Percentiles rank a stretch among this genome's conserved stretches.
phyloP scores from a whole-genome alignment of 345 rosid species.

The Bruguiera sexangula region DNA sequence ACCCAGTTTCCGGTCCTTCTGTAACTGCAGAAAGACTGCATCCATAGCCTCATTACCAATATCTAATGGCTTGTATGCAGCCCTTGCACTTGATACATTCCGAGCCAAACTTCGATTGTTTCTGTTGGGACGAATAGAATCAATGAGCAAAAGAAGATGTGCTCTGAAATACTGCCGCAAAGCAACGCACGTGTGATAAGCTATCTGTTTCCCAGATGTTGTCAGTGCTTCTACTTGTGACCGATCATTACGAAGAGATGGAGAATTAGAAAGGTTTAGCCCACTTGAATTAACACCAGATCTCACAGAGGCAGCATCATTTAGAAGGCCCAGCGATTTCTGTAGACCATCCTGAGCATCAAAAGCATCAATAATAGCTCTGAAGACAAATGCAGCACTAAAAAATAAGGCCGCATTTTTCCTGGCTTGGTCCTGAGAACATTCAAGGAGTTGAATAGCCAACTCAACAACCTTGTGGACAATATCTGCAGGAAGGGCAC shows the following conservation, averaged over 20 bases:
- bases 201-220: constrained; percentile 92
- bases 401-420: constrained; percentile 94
- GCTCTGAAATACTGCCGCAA: constrained; percentile 97
- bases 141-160: constrained; percentile 84
- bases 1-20: constrained; percentile 93
- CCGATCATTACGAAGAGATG: constrained; percentile 63
- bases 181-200: constrained; percentile 89
- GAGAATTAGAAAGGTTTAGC: constrained; percentile 42
- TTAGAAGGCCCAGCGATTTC: constrained; percentile 71
- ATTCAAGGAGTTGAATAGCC: constrained; percentile 82
- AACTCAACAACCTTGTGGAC: constrained; percentile 80
- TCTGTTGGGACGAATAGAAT: constrained; percentile 86
- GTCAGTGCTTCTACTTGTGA: constrained; percentile 82
- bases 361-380: constrained; percentile 96
- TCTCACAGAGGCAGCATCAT: constrained; percentile 84
- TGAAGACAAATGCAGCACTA: constrained; percentile 90
- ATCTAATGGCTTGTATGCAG: constrained; percentile 92
- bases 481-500: constrained; percentile 84
- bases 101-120: constrained; percentile 66
- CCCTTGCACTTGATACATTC: constrained; percentile 70
- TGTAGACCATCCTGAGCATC: constrained; percentile 85
- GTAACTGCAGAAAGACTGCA: constrained; percentile 82
- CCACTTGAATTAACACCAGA: constrained; percentile 73
- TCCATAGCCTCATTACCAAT: constrained; percentile 97
- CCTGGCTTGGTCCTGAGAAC: constrained; percentile 83